phyloP scores from a whole-genome alignment of 1,139 yeast species.

The Tardiomyces digboiensis region DNA sequence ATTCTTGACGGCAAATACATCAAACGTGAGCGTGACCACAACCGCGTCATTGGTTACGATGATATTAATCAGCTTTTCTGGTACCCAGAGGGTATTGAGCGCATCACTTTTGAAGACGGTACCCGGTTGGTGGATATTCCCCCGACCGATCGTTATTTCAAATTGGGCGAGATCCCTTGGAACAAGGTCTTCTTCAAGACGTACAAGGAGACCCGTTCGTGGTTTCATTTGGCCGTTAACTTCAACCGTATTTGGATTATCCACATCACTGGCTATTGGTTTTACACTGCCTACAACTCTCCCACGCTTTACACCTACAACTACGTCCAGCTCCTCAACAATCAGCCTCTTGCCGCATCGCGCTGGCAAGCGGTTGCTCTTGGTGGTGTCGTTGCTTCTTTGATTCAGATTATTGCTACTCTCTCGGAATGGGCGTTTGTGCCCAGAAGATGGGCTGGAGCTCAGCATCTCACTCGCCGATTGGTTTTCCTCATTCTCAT shows the following conservation, averaged over 20 bases:
- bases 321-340: slow-evolving; percentile 57
- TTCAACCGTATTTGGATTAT: slow-evolving; percentile 81
- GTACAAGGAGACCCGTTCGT: slow-evolving; percentile 61
- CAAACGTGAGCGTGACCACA: slow-evolving; percentile 91
- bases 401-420: slow-evolving; percentile 68
- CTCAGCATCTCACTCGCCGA: slow-evolving; percentile 80
- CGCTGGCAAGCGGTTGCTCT: slow-evolving; percentile 57
- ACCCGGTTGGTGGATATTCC: slow-evolving; percentile 35
- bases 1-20: slow-evolving; percentile 91
- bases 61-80: slow-evolving; percentile 82
- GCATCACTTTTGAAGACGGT: slow-evolving; percentile 36
- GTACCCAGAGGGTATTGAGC: slow-evolving; percentile 55
- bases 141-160: slow-evolving; percentile 35
- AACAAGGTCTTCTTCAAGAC: slow-evolving; percentile 57
- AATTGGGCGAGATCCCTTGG: slow-evolving; percentile 52
- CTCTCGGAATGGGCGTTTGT: slow-evolving; percentile 92
- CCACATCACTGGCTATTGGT: slow-evolving; percentile 74
- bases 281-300: slow-evolving; percentile 67
- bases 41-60: slow-evolving; percentile 69
- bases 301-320: slow-evolving; percentile 67
- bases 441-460: slow-evolving; percentile 99
- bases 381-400: slow-evolving; percentile 63
- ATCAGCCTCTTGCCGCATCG: slow-evolving; percentile 73
- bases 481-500: slow-evolving; percentile 42
- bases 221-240: slow-evolving; percentile 70